These are phyloP conservation scores for Lentinula edodes DNA, from an alignment of 768 basidiomycete genomes.

Conservation along the genomic window DNA sequence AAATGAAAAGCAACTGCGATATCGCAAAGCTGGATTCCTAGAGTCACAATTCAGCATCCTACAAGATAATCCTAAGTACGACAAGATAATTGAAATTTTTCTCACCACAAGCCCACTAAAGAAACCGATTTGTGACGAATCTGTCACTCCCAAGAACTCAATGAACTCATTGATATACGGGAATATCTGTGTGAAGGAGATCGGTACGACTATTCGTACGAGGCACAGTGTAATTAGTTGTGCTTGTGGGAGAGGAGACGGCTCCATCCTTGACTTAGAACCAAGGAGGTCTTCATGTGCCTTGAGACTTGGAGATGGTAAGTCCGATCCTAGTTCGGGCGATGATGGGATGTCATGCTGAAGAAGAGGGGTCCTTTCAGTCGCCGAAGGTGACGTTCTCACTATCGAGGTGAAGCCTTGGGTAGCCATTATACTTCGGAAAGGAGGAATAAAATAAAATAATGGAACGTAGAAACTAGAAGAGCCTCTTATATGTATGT, in stretches of 20 bases:
- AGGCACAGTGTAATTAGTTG: slow-evolving; percentile 53
- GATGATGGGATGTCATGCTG: no score
- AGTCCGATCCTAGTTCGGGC: background rate
- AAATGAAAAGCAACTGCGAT: slow-evolving; percentile 54
- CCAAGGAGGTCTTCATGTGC: background rate
- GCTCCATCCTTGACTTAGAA: background rate
- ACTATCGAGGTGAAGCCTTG: background rate
- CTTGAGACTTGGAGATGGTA: background rate
- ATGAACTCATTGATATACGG: slow-evolving; percentile 73
- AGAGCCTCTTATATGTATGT: background rate
- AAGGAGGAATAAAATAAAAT: background rate
- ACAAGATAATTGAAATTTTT: background rate
- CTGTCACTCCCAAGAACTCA: slow-evolving; percentile 47
- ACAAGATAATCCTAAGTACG: background rate
- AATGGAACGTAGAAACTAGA: background rate
- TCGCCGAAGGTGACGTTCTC: background rate
- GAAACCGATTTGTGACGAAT: slow-evolving; percentile 57
- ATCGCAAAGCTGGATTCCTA: slow-evolving; percentile 66
- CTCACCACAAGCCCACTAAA: slow-evolving; percentile 66
- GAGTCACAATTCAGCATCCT: background rate
- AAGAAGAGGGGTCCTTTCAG: background rate
- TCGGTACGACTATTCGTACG: slow-evolving; percentile 53
- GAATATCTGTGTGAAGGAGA: slow-evolving; percentile 60
- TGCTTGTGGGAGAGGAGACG: slow-evolving; percentile 42
- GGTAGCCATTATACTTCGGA: background rate